A percentile compares a stretch with the other conserved stretches of the same genome.
Conservation (phyloP, 2,329 filamentous ascomycete species). For the Sordariomycetes sp. region DNA sequence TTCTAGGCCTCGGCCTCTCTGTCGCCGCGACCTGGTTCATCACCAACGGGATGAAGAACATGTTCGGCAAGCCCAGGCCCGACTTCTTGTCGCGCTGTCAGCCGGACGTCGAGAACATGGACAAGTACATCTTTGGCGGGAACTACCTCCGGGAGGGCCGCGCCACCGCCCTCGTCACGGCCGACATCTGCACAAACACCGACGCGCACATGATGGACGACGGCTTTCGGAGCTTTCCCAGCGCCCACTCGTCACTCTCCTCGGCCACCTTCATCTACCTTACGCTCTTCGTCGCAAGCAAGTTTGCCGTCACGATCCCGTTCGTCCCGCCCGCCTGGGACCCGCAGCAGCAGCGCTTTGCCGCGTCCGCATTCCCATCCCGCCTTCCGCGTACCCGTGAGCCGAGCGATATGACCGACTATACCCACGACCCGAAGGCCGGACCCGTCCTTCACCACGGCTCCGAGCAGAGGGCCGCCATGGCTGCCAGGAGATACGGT, state of each 20-base stretch:
- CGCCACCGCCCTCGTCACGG: conserved; percentile 45
- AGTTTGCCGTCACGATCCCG: conserved; percentile 62
- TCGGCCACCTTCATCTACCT: conserved; percentile 76
- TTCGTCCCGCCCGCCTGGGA: conserved; percentile 42
- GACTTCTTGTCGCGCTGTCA: conserved; percentile 72
- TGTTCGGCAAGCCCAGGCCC: conserved; percentile 58
- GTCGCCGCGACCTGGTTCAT: conserved; percentile 64
- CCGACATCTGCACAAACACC: conserved; percentile 58
- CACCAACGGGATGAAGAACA: conserved; percentile 74
- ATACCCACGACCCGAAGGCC: conserved; percentile 47
- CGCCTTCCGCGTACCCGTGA: conserved; percentile 22
- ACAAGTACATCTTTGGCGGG: conserved; percentile 44
- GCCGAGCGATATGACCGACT: conserved; percentile 3
- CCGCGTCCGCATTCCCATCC: conserved; percentile 61
- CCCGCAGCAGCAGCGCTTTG: conserved; percentile 22
- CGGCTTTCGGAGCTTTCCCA: conserved; percentile 67
- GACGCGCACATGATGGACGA: conserved; percentile 53
- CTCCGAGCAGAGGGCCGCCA: conserved; percentile 20
- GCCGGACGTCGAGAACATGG: conserved; percentile 55
- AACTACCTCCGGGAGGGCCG: conserved; percentile 19
- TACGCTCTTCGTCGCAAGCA: conserved; percentile 74
- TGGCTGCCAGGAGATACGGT: conserved; percentile 53
- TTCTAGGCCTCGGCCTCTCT: conserved; percentile 67
- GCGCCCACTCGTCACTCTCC: conserved; percentile 46
- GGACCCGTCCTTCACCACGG: conserved; percentile 28